phyloP scores from a whole-genome alignment of 495 filamentous ascomycete genomes.

The Cryomyces minteri region DNA sequence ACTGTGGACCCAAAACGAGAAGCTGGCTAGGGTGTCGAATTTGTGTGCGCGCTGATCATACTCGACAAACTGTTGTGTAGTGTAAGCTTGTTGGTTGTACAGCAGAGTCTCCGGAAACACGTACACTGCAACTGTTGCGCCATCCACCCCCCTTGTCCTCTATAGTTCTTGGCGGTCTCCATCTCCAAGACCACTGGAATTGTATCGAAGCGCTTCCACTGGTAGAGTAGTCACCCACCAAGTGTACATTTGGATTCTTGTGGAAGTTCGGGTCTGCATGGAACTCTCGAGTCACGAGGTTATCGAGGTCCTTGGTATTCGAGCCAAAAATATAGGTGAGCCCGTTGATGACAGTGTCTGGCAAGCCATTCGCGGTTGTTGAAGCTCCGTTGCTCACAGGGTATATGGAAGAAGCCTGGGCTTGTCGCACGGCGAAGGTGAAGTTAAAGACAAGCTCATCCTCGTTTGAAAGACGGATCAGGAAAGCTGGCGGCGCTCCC shows the following conservation, averaged over 20 bases:
- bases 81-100: conserved; percentile 1
- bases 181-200: conserved; percentile 92
- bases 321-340: conserved; percentile 86
- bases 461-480: conserved; percentile 74
- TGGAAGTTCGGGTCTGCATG: conserved; percentile 94
- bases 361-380: conserved; percentile 26
- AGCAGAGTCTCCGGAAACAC: conserved; percentile 7
- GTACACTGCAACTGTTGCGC: conserved; percentile 81
- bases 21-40: conserved; percentile 69
- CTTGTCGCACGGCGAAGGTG: conserved; percentile 70
- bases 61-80: conserved; percentile 53
- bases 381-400: conserved; percentile 26
- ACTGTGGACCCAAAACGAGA: conserved; percentile 91
- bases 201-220: conserved; percentile 64
- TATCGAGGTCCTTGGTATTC: conserved; percentile 72
- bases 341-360: conserved; percentile 67
- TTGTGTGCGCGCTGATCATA: conserved; percentile 88
- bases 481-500: conserved; percentile 45
- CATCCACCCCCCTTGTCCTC: conserved; percentile 86
- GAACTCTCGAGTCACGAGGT: conserved; percentile 84
- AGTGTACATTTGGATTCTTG: conserved; percentile 86
- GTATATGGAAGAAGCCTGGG: conserved; percentile 17
- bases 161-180: conserved; percentile 67
- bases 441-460: conserved; percentile 87
- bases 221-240: conserved; percentile 78